These are phyloP conservation scores for Elymus sibiricus DNA, from an alignment of 176 grass and related monocot genomes.

Conservation along the genomic window DNA sequence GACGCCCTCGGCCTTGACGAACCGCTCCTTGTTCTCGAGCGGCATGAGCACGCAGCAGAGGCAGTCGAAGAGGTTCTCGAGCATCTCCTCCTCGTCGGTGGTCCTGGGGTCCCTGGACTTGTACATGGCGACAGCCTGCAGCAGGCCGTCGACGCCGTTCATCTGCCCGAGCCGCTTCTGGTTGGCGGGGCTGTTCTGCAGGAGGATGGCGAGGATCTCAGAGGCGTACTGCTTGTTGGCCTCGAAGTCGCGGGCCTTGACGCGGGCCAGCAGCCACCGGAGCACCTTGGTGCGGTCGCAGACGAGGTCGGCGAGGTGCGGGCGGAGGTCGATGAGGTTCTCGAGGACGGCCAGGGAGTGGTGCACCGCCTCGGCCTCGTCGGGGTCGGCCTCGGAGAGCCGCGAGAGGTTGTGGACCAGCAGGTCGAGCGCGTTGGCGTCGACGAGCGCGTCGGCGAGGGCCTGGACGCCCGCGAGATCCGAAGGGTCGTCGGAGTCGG, in stretches of 20 bases:
- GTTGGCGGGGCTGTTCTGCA: slow-evolving; percentile 80
- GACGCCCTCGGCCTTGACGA: slow-evolving; percentile 89
- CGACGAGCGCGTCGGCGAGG: slow-evolving; percentile 67
- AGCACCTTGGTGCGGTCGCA: slow-evolving; percentile 85
- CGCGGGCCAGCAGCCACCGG: slow-evolving; percentile 71
- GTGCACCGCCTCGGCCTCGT: slow-evolving; percentile 77
- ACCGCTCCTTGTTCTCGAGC: slow-evolving; percentile 91
- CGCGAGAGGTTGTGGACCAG: slow-evolving; percentile 84
- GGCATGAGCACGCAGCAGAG: slow-evolving; percentile 92
- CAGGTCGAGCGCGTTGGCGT: slow-evolving; percentile 80
- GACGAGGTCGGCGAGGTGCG: slow-evolving; percentile 68
- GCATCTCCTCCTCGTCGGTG: slow-evolving; percentile 93
- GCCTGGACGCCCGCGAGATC: slow-evolving; percentile 55
- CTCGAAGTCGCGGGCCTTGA: slow-evolving; percentile 89
- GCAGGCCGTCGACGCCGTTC: slow-evolving; percentile 79
- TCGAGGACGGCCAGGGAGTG: slow-evolving; percentile 74
- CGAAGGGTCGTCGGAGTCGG: slow-evolving; percentile 65
- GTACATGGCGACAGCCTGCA: slow-evolving; percentile 91
- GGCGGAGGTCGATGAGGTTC: slow-evolving; percentile 85
- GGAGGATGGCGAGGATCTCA: slow-evolving; percentile 83
- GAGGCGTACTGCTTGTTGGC: slow-evolving; percentile 97
- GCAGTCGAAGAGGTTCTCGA: slow-evolving; percentile 93
- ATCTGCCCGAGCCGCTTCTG: slow-evolving; percentile 88
- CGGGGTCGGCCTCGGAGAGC: slow-evolving; percentile 73
- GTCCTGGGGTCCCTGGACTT: slow-evolving; percentile 91